These are phyloP conservation scores for Trichomonas gallinae DNA, from an alignment of 208 protist species.

Conservation along the genomic window DNA sequence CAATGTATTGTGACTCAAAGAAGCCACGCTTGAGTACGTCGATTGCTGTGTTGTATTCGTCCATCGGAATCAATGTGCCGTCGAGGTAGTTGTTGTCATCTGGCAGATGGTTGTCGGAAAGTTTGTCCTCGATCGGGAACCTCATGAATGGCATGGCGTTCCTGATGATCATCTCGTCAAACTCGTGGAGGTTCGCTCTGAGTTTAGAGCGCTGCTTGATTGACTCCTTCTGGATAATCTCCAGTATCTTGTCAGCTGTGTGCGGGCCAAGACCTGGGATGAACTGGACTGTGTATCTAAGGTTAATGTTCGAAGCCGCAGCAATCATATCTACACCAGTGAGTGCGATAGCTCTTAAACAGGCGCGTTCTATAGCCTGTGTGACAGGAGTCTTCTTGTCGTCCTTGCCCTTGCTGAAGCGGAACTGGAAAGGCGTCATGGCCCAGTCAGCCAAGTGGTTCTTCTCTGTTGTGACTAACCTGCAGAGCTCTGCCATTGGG, in stretches of 20 bases:
- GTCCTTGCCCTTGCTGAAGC: background rate
- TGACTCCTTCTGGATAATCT: background rate
- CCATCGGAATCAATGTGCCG: background rate
- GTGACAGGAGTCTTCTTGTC: background rate
- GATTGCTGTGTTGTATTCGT: background rate
- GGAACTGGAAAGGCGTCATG: background rate
- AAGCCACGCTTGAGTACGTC: background rate
- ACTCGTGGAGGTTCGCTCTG: background rate
- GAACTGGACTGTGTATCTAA: background rate
- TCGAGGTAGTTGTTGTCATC: background rate
- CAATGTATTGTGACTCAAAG: background rate
- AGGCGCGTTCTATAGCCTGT: background rate
- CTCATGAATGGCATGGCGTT: background rate
- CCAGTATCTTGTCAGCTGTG: background rate
- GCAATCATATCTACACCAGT: background rate
- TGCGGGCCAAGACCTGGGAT: background rate
- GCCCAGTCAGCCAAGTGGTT: background rate
- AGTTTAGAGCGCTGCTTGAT: background rate
- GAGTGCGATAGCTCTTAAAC: background rate
- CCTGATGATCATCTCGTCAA: background rate
- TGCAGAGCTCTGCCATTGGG: background rate
- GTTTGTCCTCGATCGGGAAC: background rate
- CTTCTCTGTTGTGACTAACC: background rate
- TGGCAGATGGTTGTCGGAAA: too few relatives aligned
- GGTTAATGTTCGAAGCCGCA: background rate